Evolutionary conservation across 345 rosid genomes (phyloP).

Genomic region (Gossypium stocksii): DNA sequence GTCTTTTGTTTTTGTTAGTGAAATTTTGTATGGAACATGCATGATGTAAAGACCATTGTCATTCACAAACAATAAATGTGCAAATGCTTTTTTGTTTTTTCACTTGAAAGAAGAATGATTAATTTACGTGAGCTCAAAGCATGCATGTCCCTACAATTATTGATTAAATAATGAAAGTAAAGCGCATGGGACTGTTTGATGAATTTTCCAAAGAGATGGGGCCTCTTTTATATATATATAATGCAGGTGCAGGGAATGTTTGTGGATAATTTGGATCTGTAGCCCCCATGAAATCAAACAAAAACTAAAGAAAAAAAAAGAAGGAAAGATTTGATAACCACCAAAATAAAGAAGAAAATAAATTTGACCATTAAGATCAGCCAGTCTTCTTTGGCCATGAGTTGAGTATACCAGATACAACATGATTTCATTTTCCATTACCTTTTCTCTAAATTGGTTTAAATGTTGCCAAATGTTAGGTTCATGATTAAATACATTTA

Average conservation of each 20-base stretch:
- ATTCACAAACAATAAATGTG: neutral
- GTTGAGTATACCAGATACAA: neutral
- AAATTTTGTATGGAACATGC: neutral
- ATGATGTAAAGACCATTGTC: constrained; percentile 2
- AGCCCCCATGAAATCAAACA: constrained; percentile 37
- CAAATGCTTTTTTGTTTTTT: neutral
- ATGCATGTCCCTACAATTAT: constrained; percentile 4
- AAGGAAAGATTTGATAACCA: constrained; percentile 1
- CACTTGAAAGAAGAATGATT: neutral
- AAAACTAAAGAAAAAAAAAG: neutral
- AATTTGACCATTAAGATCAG: neutral
- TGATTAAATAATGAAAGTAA: neutral
- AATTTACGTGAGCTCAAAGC: neutral
- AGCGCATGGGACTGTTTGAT: neutral
- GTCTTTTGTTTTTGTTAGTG: neutral
- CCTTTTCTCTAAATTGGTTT: neutral
- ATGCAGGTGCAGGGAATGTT: constrained; percentile 28
- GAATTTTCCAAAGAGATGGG: constrained; percentile 21
- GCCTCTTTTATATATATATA: neutral
- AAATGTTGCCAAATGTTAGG: neutral
- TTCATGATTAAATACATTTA: neutral
- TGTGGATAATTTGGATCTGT: constrained; percentile 29
- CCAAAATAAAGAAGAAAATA: neutral
- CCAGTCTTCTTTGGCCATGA: neutral
- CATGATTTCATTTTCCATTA: neutral